These are phyloP conservation scores for Cronartium quercuum DNA, from an alignment of 1,284 basidiomycete species.

Conservation along the genomic window DNA sequence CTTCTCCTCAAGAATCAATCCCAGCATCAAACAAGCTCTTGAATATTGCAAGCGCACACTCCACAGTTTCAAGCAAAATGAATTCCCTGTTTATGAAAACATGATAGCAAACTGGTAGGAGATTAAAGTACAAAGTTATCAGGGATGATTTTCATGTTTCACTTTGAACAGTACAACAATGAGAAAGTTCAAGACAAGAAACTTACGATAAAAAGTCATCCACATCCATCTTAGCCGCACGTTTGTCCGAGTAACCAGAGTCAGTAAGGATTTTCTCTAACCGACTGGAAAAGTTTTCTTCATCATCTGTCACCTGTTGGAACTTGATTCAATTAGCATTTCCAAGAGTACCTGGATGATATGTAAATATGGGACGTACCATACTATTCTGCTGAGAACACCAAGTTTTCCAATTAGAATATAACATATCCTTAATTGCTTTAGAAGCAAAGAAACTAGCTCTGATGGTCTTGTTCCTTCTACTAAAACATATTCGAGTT, in stretches of 20 bases:
- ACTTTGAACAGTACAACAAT: neutral
- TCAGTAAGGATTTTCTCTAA: slow-evolving; percentile 70
- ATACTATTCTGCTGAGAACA: slow-evolving; percentile 64
- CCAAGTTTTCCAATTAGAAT: slow-evolving; percentile 92
- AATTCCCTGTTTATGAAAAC: slow-evolving; percentile 38
- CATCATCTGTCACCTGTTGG: neutral
- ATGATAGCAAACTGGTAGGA: slow-evolving; percentile 30
- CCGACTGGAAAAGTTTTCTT: slow-evolving; percentile 47
- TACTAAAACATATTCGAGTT: slow-evolving; percentile 78
- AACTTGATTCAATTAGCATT: neutral
- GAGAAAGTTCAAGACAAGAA: neutral
- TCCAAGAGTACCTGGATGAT: too few relatives aligned
- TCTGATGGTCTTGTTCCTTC: slow-evolving; percentile 83
- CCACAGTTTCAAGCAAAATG: slow-evolving; percentile 21
- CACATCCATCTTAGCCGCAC: slow-evolving; percentile 76
- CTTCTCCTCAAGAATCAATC: neutral
- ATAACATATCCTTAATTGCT: slow-evolving; percentile 88
- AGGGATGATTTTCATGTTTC: neutral
- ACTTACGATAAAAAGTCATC: slow-evolving; percentile 63
- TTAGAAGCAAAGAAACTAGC: slow-evolving; percentile 76
- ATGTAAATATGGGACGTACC: slow-evolving; percentile 42
- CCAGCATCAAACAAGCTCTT: too few relatives aligned
- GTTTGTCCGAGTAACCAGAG: slow-evolving; percentile 61
- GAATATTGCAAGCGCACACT: neutral
- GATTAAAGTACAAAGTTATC: too few relatives aligned